Conservation (phyloP, 1,284 basidiomycete species). For the Ceratobasidium sp. region DNA sequence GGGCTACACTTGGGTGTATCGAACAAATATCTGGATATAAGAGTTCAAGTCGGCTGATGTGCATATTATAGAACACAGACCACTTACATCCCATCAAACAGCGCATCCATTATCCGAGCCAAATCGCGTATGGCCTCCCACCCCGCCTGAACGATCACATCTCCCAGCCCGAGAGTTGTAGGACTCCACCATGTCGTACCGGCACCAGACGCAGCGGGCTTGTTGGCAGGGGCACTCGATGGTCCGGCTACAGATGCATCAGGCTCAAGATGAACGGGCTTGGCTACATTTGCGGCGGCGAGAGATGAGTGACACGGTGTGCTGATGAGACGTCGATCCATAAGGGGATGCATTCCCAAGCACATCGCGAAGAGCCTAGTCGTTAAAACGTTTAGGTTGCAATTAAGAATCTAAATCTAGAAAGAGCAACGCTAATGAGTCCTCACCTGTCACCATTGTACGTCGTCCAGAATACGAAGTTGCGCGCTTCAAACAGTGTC, state of each 20-base stretch:
- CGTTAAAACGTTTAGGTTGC: not conserved
- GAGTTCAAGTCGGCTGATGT: too few relatives aligned
- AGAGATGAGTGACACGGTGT: conserved; percentile 37
- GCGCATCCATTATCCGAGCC: conserved; percentile 26
- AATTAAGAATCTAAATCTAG: not conserved
- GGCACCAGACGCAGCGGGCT: conserved; percentile 1
- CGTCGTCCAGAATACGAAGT: conserved; percentile 35
- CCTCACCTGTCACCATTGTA: conserved; percentile 35
- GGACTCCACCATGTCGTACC: conserved; percentile 28
- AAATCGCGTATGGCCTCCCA: conserved; percentile 39
- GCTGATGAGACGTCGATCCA: conserved; percentile 35
- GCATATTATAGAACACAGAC: too few relatives aligned
- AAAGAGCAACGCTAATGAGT: not conserved
- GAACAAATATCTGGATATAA: conserved; percentile 21
- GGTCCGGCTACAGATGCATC: not conserved
- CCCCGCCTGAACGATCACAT: conserved; percentile 15
- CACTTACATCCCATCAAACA: conserved; percentile 37
- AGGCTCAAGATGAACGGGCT: too few relatives aligned
- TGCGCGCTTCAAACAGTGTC: conserved; percentile 36
- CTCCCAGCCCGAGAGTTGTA: conserved; percentile 24
- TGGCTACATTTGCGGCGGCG: not conserved
- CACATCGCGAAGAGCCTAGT: conserved; percentile 24
- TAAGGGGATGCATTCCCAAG: conserved; percentile 37
- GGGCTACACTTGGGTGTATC: conserved; percentile 32
- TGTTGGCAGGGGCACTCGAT: not conserved